Base-by-base conservation (phyloP, 257 asterid species). In the Echium plantagineum region DNA sequence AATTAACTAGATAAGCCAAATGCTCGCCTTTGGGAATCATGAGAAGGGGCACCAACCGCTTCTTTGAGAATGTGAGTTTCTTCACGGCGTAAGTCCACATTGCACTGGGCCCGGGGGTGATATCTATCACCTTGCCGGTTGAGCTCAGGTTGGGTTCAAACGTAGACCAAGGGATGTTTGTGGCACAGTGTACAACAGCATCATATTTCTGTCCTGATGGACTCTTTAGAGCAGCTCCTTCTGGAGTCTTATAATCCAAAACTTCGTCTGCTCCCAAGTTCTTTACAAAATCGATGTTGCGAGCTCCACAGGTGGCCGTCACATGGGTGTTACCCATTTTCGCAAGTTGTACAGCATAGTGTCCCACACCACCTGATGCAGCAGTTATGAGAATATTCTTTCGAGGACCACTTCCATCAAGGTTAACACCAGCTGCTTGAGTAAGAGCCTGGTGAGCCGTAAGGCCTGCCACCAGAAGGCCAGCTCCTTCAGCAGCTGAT, bases 191-290 rank as follows among this genome's bases (percentile, higher is more conserved):
- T 57, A 85, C 31, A 58, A 85, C 90, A 0, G 71, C 83, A 28
- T 85, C 90, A 26, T 82, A 85, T 42, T 70, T 82, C 62, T 75
- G 66, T 26, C 85, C 87, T 0, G 90, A 85, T 18, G 85, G 94
- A 70, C 94, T 85, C 77, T 58, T 76, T 12, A 85, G 85, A 22
- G 90, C 74, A 0, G 80, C 77, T 2, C 94, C 94, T 57, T 82
- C 87, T 1, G 87, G 83, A 24, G 85, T 82, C 56, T 73, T 80
- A 22, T 81, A 83, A 68, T 83, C 93, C 54, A 86, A 80, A 17
- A 83, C 89, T 69, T 83, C 95, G 12, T 86, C 91, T 3, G 87
- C 91, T 38, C 91, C 95, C 21, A 83, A 80, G 67, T 76, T 81
- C 62, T 70, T 81, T 7, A 86, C 81, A 0, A 86, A 56, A 42